Evolutionary conservation across 2,329 filamentous ascomycete genomes (phyloP).

Genomic region (Epichloe uncinata): DNA sequence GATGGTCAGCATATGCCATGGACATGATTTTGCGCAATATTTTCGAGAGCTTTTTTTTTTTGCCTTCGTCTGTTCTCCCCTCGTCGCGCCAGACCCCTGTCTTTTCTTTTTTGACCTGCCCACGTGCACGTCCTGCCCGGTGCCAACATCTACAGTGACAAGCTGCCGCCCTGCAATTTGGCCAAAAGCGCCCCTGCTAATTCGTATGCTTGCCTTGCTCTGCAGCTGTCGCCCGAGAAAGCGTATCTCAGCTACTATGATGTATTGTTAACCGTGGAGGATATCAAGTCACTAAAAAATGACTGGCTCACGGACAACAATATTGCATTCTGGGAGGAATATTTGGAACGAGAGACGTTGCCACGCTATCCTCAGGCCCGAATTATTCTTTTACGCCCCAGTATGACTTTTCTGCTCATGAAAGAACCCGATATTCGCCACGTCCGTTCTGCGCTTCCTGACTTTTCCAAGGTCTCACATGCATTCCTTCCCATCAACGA

Average conservation of each 20-base stretch:
- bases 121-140: too few species aligned
- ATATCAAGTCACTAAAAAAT: slow-evolving; percentile 77
- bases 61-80: neutral
- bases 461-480: slow-evolving; percentile 72
- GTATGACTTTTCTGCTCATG: slow-evolving; percentile 85
- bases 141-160: too few species aligned
- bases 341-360: slow-evolving; percentile 80
- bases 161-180: neutral
- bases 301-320: slow-evolving; percentile 98
- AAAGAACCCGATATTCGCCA: slow-evolving; percentile 47
- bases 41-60: neutral
- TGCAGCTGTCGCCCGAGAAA: slow-evolving; percentile 34
- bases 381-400: slow-evolving; percentile 82
- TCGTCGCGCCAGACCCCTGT: neutral
- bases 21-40: too few species aligned
- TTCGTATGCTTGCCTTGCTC: neutral
- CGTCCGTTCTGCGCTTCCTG: slow-evolving; percentile 57
- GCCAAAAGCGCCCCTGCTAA: neutral
- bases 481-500: slow-evolving; percentile 96
- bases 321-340: slow-evolving; percentile 98
- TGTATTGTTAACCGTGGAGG: slow-evolving; percentile 60
- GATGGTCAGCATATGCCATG: too few species aligned
- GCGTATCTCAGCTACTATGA: slow-evolving; percentile 29
- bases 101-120: neutral
- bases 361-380: slow-evolving; percentile 65